Conservation (phyloP, 768 basidiomycete species). For the Hortiboletus flavorubellus region DNA sequence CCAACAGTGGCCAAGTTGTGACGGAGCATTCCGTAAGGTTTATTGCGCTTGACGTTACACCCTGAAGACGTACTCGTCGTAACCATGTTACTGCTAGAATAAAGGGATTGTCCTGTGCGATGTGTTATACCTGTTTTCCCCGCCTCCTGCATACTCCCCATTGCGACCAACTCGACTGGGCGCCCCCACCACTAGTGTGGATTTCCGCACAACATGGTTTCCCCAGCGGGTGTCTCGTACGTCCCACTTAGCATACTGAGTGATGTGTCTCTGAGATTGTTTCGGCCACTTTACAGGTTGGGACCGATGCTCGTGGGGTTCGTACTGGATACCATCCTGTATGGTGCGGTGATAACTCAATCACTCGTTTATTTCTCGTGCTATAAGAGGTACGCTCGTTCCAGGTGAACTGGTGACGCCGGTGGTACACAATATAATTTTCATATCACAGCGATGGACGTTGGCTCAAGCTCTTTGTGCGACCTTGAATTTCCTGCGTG, state of each 20-base stretch:
- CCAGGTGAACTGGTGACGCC: not conserved
- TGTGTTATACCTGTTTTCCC: not conserved
- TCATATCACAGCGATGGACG: slow-evolving; percentile 12
- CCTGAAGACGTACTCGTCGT: slow-evolving; percentile 22
- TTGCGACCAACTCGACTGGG: slow-evolving; percentile 7
- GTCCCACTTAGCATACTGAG: not conserved
- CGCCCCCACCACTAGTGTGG: slow-evolving; percentile 4
- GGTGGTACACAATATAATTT: not conserved
- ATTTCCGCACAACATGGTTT: slow-evolving; percentile 15
- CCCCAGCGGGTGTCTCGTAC: slow-evolving; percentile 22
- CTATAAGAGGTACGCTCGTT: slow-evolving; percentile 22
- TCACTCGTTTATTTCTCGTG: slow-evolving; percentile 30
- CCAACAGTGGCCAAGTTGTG: too few species aligned
- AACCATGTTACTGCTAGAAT: slow-evolving; percentile 7
- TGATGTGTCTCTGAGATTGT: not conserved
- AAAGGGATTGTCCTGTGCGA: slow-evolving; percentile 6
- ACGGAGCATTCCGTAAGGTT: slow-evolving; percentile 15
- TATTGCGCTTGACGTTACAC: slow-evolving; percentile 7
- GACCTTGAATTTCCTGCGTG: not conserved
- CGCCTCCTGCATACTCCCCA: slow-evolving; percentile 1
- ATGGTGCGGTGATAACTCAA: slow-evolving; percentile 35
- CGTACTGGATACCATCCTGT: slow-evolving; percentile 34
- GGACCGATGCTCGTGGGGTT: slow-evolving; percentile 37
- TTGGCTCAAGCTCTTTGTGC: slow-evolving; percentile 26
- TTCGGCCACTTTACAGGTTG: slow-evolving; percentile 17